These are phyloP conservation scores for Vitis rupestris DNA, from an alignment of 164 flowering plant genomes.

Conservation along the genomic window DNA sequence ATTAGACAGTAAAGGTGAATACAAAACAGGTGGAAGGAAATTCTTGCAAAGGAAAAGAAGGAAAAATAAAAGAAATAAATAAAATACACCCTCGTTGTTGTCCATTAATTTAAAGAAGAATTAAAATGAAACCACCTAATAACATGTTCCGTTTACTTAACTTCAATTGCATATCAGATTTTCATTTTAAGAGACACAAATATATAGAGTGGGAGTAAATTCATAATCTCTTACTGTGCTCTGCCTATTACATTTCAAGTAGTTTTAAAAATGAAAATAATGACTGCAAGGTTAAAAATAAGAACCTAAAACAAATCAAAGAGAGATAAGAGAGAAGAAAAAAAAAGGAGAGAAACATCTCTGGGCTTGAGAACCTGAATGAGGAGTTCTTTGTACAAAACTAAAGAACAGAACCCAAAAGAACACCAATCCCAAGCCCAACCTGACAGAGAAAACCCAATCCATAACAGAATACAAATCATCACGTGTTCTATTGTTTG, in stretches of 20 bases:
- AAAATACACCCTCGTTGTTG: background rate
- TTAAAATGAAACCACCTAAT: background rate
- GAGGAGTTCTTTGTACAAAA: too few species aligned
- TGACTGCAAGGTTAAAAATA: background rate
- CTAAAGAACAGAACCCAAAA: too few species aligned
- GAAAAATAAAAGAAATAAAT: background rate
- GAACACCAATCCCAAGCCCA: too few species aligned
- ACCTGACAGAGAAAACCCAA: too few species aligned
- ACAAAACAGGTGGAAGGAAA: too few species aligned
- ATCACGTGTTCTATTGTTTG: too few species aligned
- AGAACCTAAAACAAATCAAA: background rate
- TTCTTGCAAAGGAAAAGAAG: too few species aligned
- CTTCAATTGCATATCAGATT: background rate
- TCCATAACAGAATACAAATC: too few species aligned
- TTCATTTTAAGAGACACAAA: background rate
- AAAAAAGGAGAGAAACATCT: background rate
- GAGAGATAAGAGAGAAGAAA: too few species aligned
- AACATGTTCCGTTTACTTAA: background rate
- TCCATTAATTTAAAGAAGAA: background rate
- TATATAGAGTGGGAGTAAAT: background rate
- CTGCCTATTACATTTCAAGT: background rate
- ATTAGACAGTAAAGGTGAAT: too few species aligned
- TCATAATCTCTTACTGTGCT: background rate
- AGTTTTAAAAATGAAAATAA: background rate
- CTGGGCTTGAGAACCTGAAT: too few species aligned